phyloP scores from a whole-genome alignment of 495 filamentous ascomycete species.

The Penicillium robsamsonii region DNA sequence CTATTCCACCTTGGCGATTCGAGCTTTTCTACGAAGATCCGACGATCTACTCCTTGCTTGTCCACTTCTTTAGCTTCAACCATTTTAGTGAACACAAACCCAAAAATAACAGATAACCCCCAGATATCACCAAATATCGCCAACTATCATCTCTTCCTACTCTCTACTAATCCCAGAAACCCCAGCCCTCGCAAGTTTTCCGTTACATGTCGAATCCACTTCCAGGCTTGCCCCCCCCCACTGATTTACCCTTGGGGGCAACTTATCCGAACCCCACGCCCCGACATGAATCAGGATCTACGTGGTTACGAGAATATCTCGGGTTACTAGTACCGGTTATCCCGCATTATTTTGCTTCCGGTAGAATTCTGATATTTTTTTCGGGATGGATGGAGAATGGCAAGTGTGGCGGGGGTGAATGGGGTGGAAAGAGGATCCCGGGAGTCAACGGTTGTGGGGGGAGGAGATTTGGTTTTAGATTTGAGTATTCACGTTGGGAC shows the following conservation, averaged over 20 bases:
- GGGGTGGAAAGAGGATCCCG: neutral
- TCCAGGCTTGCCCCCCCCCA: neutral
- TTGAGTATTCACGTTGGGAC: neutral
- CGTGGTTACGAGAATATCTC: constrained; percentile 1
- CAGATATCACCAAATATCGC: too few relatives aligned
- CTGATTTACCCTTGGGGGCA: constrained; percentile 13
- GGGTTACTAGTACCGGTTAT: constrained; percentile 4
- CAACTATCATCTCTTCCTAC: neutral
- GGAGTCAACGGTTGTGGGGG: neutral
- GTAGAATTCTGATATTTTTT: too few relatives aligned
- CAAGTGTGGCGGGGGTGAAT: neutral
- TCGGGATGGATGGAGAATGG: neutral
- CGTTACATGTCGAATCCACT: constrained; percentile 11
- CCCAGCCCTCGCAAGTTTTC: constrained; percentile 5
- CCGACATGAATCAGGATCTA: neutral
- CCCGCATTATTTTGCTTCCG: neutral
- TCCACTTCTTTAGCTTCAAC: too few relatives aligned
- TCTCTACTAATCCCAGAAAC: neutral
- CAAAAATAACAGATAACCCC: too few relatives aligned
- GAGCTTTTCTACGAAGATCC: neutral
- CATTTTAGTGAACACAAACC: too few relatives aligned
- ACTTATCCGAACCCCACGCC: constrained; percentile 9
- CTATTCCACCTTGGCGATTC: too few relatives aligned
- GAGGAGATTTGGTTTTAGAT: neutral
- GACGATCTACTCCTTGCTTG: too few relatives aligned